Percentiles rank a stretch among this genome's conserved stretches.
phyloP scores from a whole-genome alignment of 2,329 filamentous ascomycete genomes.

The Trichoderma gracile region DNA sequence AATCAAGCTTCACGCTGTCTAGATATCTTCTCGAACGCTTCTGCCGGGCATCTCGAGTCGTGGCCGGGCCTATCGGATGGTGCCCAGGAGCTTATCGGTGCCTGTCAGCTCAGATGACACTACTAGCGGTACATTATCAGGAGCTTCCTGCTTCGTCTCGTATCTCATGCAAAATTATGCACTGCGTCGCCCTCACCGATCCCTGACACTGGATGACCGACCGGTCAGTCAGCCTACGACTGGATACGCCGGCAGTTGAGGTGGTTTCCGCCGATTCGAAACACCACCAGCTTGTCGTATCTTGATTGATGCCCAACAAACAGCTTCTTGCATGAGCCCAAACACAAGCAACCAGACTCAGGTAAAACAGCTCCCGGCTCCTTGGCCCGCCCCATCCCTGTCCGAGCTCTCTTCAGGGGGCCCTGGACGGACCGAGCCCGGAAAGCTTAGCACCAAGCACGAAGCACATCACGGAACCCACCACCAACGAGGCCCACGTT shows the following conservation, averaged over 20 bases:
- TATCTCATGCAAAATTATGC: conserved; percentile 11
- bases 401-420: conserved; percentile 7
- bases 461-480: conserved; percentile 11
- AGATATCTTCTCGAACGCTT: conserved; percentile 14
- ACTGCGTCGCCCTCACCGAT: conserved; percentile 18
- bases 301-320: conserved; percentile 18
- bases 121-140: background rate
- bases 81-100: background rate
- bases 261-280: too few relatives aligned
- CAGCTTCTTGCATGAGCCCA: background rate
- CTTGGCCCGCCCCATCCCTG: background rate
- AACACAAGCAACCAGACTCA: background rate
- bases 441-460: conserved; percentile 19
- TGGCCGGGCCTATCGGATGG: conserved; percentile 7
- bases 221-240: background rate
- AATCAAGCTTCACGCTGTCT: background rate
- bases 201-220: background rate
- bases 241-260: background rate
- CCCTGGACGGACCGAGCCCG: conserved; percentile 3
- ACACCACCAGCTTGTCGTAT: background rate
- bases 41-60: background rate
- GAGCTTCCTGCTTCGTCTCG: background rate
- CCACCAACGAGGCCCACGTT: conserved; percentile 13
- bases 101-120: background rate
- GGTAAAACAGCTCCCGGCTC: too few relatives aligned